phyloP scores from a whole-genome alignment of 495 filamentous ascomycete species.

The Parmelia sp. region DNA sequence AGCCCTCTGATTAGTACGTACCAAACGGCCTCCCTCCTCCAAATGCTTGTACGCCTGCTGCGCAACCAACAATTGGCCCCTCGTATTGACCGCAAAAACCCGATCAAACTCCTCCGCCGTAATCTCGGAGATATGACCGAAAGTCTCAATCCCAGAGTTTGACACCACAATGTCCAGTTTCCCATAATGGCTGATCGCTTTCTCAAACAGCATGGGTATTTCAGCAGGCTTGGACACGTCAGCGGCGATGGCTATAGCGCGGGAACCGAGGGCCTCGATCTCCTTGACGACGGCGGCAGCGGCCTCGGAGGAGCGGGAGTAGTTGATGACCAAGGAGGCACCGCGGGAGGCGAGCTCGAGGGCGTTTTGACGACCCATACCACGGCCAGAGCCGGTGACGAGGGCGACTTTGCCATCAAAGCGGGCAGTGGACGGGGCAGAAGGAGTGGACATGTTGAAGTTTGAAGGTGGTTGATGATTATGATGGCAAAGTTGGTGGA shows the following conservation, averaged over 20 bases:
- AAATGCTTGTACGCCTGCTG: conserved; percentile 65
- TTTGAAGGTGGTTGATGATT: background rate
- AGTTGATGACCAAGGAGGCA: conserved; percentile 39
- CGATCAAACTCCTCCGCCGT: conserved; percentile 70
- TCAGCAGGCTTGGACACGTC: conserved; percentile 63
- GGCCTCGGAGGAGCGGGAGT: conserved; percentile 28
- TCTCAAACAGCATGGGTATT: conserved; percentile 55
- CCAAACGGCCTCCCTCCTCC: conserved; percentile 35
- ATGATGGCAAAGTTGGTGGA: background rate
- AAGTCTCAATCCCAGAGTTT: conserved; percentile 55
- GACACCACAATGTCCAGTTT: conserved; percentile 70
- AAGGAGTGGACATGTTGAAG: conserved; percentile 4
- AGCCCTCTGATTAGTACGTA: conserved; percentile 3
- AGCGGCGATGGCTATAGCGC: conserved; percentile 67
- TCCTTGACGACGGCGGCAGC: conserved; percentile 54
- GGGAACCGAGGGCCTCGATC: conserved; percentile 54
- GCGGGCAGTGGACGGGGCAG: conserved; percentile 12
- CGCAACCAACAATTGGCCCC: conserved; percentile 78
- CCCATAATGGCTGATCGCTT: conserved; percentile 61
- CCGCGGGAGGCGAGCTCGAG: conserved; percentile 40
- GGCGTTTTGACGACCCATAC: conserved; percentile 39
- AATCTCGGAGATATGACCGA: conserved; percentile 53
- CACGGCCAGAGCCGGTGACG: conserved; percentile 37
- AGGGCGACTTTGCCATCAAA: conserved; percentile 33
- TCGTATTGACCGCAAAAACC: conserved; percentile 69